These are phyloP conservation scores for Linnemannia schmuckeri DNA, from an alignment of 192 early-diverging fungal genomes.

Conservation along the genomic window DNA sequence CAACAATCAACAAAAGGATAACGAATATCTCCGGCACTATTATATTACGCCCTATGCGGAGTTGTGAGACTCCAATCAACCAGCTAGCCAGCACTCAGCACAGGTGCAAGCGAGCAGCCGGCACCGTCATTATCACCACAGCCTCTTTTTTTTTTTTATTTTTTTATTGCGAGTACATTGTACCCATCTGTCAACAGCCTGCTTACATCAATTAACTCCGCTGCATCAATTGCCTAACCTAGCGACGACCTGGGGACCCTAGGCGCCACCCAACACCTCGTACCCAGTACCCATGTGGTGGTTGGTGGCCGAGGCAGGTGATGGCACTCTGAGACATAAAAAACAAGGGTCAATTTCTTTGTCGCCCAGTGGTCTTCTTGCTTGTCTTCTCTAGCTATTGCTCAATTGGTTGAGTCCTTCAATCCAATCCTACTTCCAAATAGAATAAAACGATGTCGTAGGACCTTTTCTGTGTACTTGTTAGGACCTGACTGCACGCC, in stretches of 20 bases:
- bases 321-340: not conserved
- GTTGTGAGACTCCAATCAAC: not conserved
- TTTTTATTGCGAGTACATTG: not conserved
- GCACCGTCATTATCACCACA: not conserved
- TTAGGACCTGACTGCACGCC: not conserved
- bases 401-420: not conserved
- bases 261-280: not conserved
- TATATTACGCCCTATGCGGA: not conserved
- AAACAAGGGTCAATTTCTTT: not conserved
- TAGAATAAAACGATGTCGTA: not conserved
- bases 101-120: too few species aligned
- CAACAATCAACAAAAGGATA: not conserved
- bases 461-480: too few species aligned
- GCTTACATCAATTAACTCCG: not conserved
- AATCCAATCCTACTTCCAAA: not conserved
- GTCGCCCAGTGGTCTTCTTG: not conserved
- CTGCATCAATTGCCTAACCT: not conserved
- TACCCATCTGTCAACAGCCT: not conserved
- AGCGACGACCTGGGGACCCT: not conserved
- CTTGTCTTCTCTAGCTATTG: not conserved
- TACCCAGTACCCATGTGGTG: not conserved
- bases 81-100: not conserved
- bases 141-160: not conserved
- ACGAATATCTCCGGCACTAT: not conserved
- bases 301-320: too few species aligned